Evolutionary conservation across 2,329 filamentous ascomycete species (phyloP), one percentile per base, ranked within the genome.

Genomic region (Colletotrichum acutatum): DNA sequence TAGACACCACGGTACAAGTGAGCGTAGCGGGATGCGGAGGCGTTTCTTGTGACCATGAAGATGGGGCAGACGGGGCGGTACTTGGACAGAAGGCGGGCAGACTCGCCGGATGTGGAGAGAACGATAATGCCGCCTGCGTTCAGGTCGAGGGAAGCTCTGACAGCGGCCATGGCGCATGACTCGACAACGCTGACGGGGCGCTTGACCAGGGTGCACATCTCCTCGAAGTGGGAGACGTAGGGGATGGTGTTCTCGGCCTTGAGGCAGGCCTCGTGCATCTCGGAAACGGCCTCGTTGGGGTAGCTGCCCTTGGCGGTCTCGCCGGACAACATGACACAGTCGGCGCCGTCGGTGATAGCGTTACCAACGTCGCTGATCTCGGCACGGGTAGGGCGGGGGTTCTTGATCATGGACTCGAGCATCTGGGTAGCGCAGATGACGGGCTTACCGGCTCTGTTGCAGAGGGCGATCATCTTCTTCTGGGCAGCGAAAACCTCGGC

Each of bases 381-480:
- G 76, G 97, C 97, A 86, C 97, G 95, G 76, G 97, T 99, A 64
- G 97, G 97, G 76, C 97, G 94, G 78, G 97, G 97, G 90, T 99
- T 99, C 90, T 98, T 98, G 85, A 98, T 99, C 97, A 99, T 99
- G 76, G 95, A 98, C 91, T 99, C 97, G 78, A 99, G 91, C 97
- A 99, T 99, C 89, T 99, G 97, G 53, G 97, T 99, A 74, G 97
- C 97, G 86, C 96, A 98, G 84, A 99, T 98, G 84, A 96, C 95
- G 78, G 97, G 97, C 91, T 99, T 99, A 86, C 97, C 97, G 78
- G 95, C 95, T 82, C 98, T 92, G 90, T 99, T 99, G 92, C 97
- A 99, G 92, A 98, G 98, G 86, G 97, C 95, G 85, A 99, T 99
- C 91, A 99, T 95, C 94, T 99, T 99, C 93, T 99, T 99, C 90